Evolutionary conservation across 2,329 filamentous ascomycete genomes (phyloP), one percentile per base, ranked within the genome.

Genomic region (Sporothrix schenckii): DNA sequence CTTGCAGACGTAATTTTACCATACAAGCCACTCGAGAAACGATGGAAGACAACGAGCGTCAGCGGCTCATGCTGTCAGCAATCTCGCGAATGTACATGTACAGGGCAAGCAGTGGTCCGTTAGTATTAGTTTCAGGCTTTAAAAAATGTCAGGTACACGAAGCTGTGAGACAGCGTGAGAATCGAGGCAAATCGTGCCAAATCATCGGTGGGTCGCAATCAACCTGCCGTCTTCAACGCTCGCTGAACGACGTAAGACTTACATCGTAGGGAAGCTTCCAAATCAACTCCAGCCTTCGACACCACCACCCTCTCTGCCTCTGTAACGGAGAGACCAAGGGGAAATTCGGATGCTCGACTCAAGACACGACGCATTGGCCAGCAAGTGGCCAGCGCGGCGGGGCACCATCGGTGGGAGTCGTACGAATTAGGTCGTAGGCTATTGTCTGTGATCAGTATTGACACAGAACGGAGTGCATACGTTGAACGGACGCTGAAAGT

Each of bases 351-450:
- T 52, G 47, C 50, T 47, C 16, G n/a, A 66, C 27, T 19, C 61
- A 49, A 44, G 24, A 65, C 21, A 34, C 47, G 30, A 53, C 27
- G 19, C 63, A 53, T 53, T 50, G 63, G 63, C 63, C 63, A 66
- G 49, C 6, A 10, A n/a, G 49, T 16, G 63, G 49, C 30, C 63
- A 52, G 19, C 30, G 49, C 63, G 44, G 60, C 24, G 60, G 30
- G 30, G 60, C 44, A 49, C 34, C 56, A 49, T 49, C 39, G 13
- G 34, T 30, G 34, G 56, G 34, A 41, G 34, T 60, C 34, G 54
- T 39, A 13, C 34, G 34, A 24, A 24, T 1, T 24, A 24, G 24
- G 24, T 7, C 9, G 34, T 34, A 34, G 4, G 34, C 34, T 34
- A 58, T 39, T 24, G 11, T 24, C 56, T 60, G 34, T 21, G 9